phyloP scores from a whole-genome alignment of 148 eudicot genomes.

The Selenicereus undatus region DNA sequence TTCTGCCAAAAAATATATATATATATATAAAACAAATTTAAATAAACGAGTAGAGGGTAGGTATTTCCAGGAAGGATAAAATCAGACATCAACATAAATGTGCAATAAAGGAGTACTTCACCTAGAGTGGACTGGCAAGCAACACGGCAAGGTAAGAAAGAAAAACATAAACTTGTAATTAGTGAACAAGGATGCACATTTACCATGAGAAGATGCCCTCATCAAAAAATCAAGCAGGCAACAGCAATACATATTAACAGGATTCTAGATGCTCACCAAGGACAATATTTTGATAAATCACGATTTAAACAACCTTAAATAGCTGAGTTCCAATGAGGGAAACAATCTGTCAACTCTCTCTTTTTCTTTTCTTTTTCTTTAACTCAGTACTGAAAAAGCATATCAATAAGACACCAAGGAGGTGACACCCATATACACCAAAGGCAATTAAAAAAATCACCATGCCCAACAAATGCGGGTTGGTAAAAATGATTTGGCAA shows the following conservation, averaged over 20 bases:
- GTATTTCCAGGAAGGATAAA: neutral
- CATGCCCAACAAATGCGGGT: too few relatives aligned
- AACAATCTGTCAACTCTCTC: neutral
- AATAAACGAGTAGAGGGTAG: neutral
- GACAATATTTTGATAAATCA: neutral
- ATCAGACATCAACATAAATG: neutral
- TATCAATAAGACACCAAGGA: too few relatives aligned
- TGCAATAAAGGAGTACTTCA: neutral
- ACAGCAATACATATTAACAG: neutral
- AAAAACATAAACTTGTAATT: slow-evolving; percentile 1
- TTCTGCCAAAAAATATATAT: slow-evolving; percentile 24
- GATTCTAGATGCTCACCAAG: neutral
- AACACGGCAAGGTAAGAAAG: neutral
- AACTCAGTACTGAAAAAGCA: too few relatives aligned
- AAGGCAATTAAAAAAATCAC: too few relatives aligned
- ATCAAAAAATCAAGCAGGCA: neutral
- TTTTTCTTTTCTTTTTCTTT: too few relatives aligned
- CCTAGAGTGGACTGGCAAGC: neutral
- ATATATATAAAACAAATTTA: too few relatives aligned
- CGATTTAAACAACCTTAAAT: neutral
- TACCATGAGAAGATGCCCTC: neutral
- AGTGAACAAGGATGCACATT: neutral
- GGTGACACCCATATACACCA: too few relatives aligned
- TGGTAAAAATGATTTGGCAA: too few relatives aligned
- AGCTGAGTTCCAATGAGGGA: neutral